Evolutionary conservation across 2,329 filamentous ascomycete species (phyloP).

Genomic region (Colletotrichum australisinense): DNA sequence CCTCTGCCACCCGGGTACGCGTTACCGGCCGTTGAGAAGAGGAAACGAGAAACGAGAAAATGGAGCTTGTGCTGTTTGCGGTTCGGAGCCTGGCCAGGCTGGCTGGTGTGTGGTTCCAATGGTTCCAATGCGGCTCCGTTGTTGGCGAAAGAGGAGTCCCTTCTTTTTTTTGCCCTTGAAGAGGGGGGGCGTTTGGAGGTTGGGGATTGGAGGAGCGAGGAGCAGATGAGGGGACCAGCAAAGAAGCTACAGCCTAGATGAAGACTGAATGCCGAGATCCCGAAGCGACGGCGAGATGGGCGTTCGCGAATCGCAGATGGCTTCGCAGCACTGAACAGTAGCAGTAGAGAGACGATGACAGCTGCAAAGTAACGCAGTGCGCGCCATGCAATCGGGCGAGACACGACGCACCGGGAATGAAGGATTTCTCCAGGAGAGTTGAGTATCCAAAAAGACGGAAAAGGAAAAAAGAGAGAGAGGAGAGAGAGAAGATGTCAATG

Average conservation of each 20-base stretch:
- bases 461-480: background rate
- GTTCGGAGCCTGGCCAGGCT: background rate
- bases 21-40: background rate
- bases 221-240: background rate
- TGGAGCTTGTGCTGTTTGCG: background rate
- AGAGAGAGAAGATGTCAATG: background rate
- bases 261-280: conserved; percentile 21
- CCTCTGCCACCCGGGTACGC: background rate
- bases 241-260: background rate
- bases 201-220: background rate
- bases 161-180: background rate
- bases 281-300: conserved; percentile 15
- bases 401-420: too few relatives aligned
- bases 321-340: too few relatives aligned
- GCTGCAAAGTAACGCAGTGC: background rate
- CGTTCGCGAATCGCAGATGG: background rate
- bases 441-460: background rate
- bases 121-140: conserved; percentile 10
- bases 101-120: background rate
- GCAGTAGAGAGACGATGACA: background rate
- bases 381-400: background rate
- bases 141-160: background rate
- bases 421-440: too few relatives aligned
- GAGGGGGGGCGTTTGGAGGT: conserved; percentile 1
- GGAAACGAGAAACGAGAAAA: background rate